phyloP scores from a whole-genome alignment of 805 yeast species.

The Yamadazyma sp. region DNA sequence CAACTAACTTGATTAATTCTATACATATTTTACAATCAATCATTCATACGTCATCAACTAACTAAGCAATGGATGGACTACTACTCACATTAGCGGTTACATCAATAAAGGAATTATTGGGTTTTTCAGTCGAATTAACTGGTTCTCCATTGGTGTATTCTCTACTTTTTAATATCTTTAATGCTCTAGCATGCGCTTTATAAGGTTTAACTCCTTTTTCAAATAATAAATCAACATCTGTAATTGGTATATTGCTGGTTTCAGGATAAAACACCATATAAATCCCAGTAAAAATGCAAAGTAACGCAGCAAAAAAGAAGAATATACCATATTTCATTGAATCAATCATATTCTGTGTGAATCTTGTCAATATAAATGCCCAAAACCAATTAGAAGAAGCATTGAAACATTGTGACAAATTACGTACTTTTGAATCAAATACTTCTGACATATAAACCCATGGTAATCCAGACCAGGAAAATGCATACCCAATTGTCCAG shows the following conservation, averaged over 20 bases:
- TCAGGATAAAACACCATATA: slow-evolving; percentile 35
- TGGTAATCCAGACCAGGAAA: slow-evolving; percentile 46
- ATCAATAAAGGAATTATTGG: neutral
- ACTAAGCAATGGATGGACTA: no score
- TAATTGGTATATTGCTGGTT: slow-evolving; percentile 34
- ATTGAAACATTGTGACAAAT: slow-evolving; percentile 40
- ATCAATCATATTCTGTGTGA: slow-evolving; percentile 42
- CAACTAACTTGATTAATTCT: no score
- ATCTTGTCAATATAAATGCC: slow-evolving; percentile 48
- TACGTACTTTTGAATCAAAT: slow-evolving; percentile 41
- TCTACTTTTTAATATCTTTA: slow-evolving; percentile 12
- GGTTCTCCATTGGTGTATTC: neutral
- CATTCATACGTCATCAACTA: no score
- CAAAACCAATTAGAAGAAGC: slow-evolving; percentile 48
- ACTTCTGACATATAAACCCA: slow-evolving; percentile 48
- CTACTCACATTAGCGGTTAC: neutral
- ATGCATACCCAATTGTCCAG: slow-evolving; percentile 43
- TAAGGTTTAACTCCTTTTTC: slow-evolving; percentile 27
- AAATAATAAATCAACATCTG: slow-evolving; percentile 29
- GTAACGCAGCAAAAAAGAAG: slow-evolving; percentile 36
- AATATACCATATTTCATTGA: slow-evolving; percentile 43
- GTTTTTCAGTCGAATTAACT: neutral
- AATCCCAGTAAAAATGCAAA: slow-evolving; percentile 24
- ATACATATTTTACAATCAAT: no score
- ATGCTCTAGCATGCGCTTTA: slow-evolving; percentile 26